Percentiles rank a stretch among this genome's conserved stretches.
Conservation (phyloP, 2,329 filamentous ascomycete genomes). For the Aureobasidium sp. region DNA sequence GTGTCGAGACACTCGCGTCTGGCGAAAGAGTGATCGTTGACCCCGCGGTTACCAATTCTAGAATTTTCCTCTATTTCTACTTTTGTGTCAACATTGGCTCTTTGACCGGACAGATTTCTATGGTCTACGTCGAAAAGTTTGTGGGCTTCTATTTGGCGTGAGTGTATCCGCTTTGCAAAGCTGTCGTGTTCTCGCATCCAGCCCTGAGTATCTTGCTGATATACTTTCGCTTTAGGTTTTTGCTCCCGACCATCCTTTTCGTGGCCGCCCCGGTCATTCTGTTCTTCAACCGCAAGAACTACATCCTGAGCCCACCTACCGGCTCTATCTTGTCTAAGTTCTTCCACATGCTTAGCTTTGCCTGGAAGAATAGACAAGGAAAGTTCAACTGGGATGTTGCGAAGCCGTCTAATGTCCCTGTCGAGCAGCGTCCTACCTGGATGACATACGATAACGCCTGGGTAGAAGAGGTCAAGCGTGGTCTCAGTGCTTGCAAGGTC, state of each 20-base stretch:
- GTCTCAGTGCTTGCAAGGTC: constrained; percentile 60
- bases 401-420: constrained; percentile 56
- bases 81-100: constrained; percentile 64
- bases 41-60: constrained; percentile 38
- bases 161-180: too few relatives aligned
- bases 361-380: constrained; percentile 43
- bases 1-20: constrained; percentile 31
- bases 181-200: too few relatives aligned
- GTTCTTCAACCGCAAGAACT: constrained; percentile 31
- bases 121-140: constrained; percentile 58
- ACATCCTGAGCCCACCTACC: constrained; percentile 57
- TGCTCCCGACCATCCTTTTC: constrained; percentile 52
- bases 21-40: constrained; percentile 41
- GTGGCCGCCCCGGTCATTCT: constrained; percentile 35
- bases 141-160: constrained; percentile 46
- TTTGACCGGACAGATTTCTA: constrained; percentile 55
- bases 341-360: constrained; percentile 51
- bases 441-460: constrained; percentile 76
- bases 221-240: too few relatives aligned
- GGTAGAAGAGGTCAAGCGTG: constrained; percentile 67
- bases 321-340: constrained; percentile 67
- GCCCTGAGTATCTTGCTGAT: too few relatives aligned
- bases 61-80: constrained; percentile 57
- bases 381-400: constrained; percentile 51
- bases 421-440: constrained; percentile 53